Evolutionary conservation across 371 early-diverging fungal species (phyloP).

Genomic region (Phascolomyces articulosus): DNA sequence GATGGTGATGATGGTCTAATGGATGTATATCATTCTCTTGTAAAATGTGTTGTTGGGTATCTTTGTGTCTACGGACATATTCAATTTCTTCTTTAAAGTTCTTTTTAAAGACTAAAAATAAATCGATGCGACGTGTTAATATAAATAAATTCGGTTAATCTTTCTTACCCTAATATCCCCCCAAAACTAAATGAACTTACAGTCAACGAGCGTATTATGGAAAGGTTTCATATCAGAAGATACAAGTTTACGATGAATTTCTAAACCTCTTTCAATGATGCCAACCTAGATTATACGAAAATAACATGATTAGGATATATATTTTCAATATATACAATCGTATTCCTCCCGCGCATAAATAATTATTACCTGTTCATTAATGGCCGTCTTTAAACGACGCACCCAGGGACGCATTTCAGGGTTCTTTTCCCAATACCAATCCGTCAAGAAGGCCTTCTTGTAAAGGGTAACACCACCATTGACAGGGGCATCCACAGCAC

Average conservation of each 20-base stretch:
- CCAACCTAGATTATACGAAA: constrained; percentile 45
- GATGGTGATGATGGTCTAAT: not conserved
- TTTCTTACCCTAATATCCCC: not conserved
- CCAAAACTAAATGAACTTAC: constrained; percentile 42
- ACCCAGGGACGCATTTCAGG: constrained; percentile 53
- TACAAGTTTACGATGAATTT: constrained; percentile 67
- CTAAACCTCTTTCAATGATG: constrained; percentile 66
- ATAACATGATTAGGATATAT: not conserved
- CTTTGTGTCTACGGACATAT: constrained; percentile 31
- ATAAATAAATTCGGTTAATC: too few species aligned
- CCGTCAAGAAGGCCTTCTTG: constrained; percentile 67
- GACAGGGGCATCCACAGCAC: constrained; percentile 86
- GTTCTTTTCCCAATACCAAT: constrained; percentile 45
- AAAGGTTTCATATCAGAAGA: constrained; percentile 75
- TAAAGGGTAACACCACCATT: constrained; percentile 87
- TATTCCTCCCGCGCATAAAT: not conserved
- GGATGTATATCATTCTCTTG: constrained; percentile 11
- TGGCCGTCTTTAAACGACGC: constrained; percentile 54
- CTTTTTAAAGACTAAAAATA: constrained; percentile 59
- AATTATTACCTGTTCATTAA: constrained; percentile 76
- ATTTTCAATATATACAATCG: not conserved
- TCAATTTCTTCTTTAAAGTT: constrained; percentile 73
- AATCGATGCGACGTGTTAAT: too few species aligned
- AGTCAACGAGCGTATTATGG: constrained; percentile 66
- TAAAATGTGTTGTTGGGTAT: constrained; percentile 19